Evolutionary conservation across 345 rosid species (phyloP).

Genomic region (Geranium brycei): DNA sequence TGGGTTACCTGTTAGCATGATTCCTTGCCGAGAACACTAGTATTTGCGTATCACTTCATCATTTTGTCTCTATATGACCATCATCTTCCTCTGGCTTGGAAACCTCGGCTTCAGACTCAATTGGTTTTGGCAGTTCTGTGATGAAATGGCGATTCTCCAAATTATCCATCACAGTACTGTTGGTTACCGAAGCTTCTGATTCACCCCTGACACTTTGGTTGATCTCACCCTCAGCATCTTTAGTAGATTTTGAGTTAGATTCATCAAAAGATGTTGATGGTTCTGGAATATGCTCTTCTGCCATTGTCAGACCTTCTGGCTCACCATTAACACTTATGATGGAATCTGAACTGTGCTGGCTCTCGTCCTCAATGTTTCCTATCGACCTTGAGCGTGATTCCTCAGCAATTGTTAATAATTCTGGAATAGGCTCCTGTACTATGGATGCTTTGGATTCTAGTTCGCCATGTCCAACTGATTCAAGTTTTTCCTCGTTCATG

Average conservation of each 20-base stretch:
- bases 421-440: constrained; percentile 1
- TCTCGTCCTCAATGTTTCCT: not conserved
- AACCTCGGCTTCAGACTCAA: not conserved
- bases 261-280: not conserved
- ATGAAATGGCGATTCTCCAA: too few species aligned
- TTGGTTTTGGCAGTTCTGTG: not conserved
- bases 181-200: not conserved
- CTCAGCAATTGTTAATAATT: constrained; percentile 3
- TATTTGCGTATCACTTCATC: not conserved
- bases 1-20: not conserved
- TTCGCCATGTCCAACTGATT: not conserved
- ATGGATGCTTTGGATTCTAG: constrained; percentile 4
- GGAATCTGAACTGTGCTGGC: not conserved
- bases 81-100: not conserved
- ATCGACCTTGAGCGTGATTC: constrained; percentile 3
- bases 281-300: not conserved
- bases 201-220: not conserved
- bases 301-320: not conserved
- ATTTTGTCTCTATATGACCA: not conserved
- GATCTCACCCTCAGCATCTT: not conserved
- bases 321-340: not conserved
- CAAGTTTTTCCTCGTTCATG: constrained; percentile 5
- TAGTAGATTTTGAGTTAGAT: not conserved
- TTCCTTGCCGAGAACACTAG: not conserved
- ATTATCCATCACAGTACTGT: too few species aligned